Evolutionary conservation across 176 grass and related monocot genomes (phyloP).

Genomic region (Metroxylon sagu): DNA sequence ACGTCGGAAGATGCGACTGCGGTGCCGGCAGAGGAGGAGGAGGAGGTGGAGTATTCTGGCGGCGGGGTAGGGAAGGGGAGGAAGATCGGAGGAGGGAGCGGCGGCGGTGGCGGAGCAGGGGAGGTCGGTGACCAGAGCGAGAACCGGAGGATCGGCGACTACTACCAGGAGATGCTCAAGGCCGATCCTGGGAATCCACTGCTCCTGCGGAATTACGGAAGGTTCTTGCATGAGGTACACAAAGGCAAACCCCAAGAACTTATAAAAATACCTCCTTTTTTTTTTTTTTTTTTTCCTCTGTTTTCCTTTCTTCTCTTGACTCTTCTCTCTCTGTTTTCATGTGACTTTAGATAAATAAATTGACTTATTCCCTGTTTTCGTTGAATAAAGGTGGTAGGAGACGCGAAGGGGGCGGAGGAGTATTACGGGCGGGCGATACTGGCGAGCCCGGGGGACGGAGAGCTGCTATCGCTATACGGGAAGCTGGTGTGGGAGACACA

Average conservation of each 20-base stretch:
- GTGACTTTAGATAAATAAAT: background rate
- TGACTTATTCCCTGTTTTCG: background rate
- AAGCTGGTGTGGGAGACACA: slow-evolving; percentile 62
- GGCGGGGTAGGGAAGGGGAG: slow-evolving; percentile 39
- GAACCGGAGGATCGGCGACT: slow-evolving; percentile 39
- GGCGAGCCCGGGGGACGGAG: slow-evolving; percentile 47
- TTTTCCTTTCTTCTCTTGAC: too few relatives aligned
- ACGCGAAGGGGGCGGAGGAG: slow-evolving; percentile 58
- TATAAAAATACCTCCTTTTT: too few relatives aligned
- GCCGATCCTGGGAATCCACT: slow-evolving; percentile 66
- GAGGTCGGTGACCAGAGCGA: slow-evolving; percentile 18
- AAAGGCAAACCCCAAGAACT: too few relatives aligned
- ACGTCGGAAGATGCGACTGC: background rate
- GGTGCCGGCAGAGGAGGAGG: background rate
- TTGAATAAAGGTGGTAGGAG: slow-evolving; percentile 36
- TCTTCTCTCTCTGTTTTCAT: too few relatives aligned
- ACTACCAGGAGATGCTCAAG: slow-evolving; percentile 51
- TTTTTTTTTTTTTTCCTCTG: too few relatives aligned
- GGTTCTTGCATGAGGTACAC: slow-evolving; percentile 62
- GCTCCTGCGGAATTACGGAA: slow-evolving; percentile 73
- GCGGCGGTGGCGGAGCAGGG: slow-evolving; percentile 7
- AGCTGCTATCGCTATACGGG: slow-evolving; percentile 74
- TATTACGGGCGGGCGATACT: slow-evolving; percentile 71
- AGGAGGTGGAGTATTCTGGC: slow-evolving; percentile 11
- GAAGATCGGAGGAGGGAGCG: background rate